A percentile compares a stretch with the other conserved stretches of the same genome.
phyloP scores from a whole-genome alignment of 1,139 yeast species.

The Scheffersomyces illinoinensis region DNA sequence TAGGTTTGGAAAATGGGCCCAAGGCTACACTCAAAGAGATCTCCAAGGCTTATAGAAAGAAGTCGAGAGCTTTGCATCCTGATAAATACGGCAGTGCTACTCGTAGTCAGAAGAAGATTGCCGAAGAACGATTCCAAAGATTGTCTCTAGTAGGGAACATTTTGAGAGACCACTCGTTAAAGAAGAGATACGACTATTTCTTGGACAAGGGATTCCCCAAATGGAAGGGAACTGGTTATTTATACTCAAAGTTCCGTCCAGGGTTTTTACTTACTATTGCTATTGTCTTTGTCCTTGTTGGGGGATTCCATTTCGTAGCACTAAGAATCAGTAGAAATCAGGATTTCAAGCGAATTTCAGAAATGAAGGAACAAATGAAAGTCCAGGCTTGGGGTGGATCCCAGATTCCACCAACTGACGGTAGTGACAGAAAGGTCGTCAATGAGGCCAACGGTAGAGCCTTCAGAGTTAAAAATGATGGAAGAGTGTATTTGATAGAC shows the following conservation, averaged over 20 bases:
- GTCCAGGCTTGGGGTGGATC: slow-evolving; percentile 64
- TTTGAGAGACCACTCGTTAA: slow-evolving; percentile 58
- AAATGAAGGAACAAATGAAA: slow-evolving; percentile 52
- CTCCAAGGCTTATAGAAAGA: slow-evolving; percentile 69
- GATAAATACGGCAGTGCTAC: slow-evolving; percentile 59
- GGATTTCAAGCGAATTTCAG: slow-evolving; percentile 57
- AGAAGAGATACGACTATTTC: slow-evolving; percentile 84
- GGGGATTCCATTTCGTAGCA: slow-evolving; percentile 60
- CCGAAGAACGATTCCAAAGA: slow-evolving; percentile 67
- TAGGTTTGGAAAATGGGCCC: slow-evolving; percentile 52
- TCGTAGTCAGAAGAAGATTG: slow-evolving; percentile 43
- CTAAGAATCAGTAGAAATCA: slow-evolving; percentile 59
- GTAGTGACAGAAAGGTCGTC: slow-evolving; percentile 41
- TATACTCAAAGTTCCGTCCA: slow-evolving; percentile 58
- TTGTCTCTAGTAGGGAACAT: slow-evolving; percentile 75
- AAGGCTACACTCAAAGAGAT: slow-evolving; percentile 64
- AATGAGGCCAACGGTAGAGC: slow-evolving; percentile 49
- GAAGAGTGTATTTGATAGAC: slow-evolving; percentile 66
- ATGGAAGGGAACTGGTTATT: slow-evolving; percentile 60
- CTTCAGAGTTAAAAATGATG: slow-evolving; percentile 67
- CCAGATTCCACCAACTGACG: slow-evolving; percentile 46
- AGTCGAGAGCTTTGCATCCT: slow-evolving; percentile 77
- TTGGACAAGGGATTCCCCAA: slow-evolving; percentile 83
- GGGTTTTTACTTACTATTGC: slow-evolving; percentile 55
- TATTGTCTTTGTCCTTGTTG: slow-evolving; percentile 49